Evolutionary conservation across 1,139 yeast species (phyloP), one percentile per base, ranked within the genome.

Genomic region (Blastobotrys serpentis): DNA sequence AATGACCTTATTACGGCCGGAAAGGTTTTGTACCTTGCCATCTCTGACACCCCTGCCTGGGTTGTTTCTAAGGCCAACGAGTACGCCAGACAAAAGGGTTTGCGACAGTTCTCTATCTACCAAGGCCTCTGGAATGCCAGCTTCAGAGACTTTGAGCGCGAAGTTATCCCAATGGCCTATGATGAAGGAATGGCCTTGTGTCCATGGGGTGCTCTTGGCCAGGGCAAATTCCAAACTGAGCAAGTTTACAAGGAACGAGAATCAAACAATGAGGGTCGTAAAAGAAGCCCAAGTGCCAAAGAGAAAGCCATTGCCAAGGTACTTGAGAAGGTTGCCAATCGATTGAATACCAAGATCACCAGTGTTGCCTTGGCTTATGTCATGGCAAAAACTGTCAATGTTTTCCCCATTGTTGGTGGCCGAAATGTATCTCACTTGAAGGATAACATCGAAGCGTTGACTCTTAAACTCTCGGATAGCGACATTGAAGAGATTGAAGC

Each of bases 41-140:
- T 55, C 11, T 56, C 60, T 10, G 63, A 59, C 37, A 50, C 60
- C 2, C 63, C 63, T 8, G 63, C 63, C 7, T 59, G 63, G 63
- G 47, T 59, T 14, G 63, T 59, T 13, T 42, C 56, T 10, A 55
- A 54, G 40, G 63, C 62, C 13, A 59, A 59, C 45, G 48, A 51
- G 23, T 59, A 59, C 33, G 63, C 63, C 6, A 44, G 49, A 8
- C 52, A 48, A n/a, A 49, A 55, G 22, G 61, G 61, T 13, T 42
- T 55, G 37, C 50, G 56, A 4, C 63, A 52, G 4, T 59, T 59
- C 52, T 44, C 52, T 22, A 58, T 58, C 23, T 59, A 59, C 46
- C 63, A 59, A 43, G 63, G 63, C 5, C 40, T 45, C 26, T 59
- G 63, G 63, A 58, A 51, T 21, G 52, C 56, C 3, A 26, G 54